These are phyloP conservation scores for Lipomyces mesembrius DNA, from an alignment of 805 yeast species.

Conservation along the genomic window DNA sequence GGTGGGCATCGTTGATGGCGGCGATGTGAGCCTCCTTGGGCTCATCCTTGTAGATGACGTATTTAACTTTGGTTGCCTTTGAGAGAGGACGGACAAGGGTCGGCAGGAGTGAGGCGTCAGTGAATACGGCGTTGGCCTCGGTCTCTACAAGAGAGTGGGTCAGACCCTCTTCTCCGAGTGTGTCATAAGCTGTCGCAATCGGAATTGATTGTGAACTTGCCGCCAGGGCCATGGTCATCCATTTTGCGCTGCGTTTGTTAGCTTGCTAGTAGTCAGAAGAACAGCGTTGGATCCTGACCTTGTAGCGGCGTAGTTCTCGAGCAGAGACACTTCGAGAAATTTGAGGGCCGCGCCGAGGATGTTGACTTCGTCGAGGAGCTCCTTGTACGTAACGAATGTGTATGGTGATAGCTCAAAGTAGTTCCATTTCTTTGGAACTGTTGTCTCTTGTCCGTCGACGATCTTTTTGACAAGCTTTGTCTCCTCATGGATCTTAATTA, in stretches of 20 bases:
- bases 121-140: slow-evolving; percentile 74
- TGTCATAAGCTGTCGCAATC: slow-evolving; percentile 93
- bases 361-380: slow-evolving; percentile 57
- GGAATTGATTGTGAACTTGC: slow-evolving; percentile 79
- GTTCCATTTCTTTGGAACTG: slow-evolving; percentile 84
- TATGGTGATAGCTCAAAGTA: slow-evolving; percentile 81
- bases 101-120: slow-evolving; percentile 75
- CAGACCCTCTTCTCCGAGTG: slow-evolving; percentile 78
- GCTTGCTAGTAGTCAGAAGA: slow-evolving; percentile 1
- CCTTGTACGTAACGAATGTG: slow-evolving; percentile 63
- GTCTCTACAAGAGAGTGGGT: slow-evolving; percentile 86
- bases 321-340: slow-evolving; percentile 66
- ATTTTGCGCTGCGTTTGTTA: slow-evolving; percentile 22
- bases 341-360: slow-evolving; percentile 75
- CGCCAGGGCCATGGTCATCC: slow-evolving; percentile 44
- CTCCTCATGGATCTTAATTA: slow-evolving; percentile 75
- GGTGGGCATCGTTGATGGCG: slow-evolving; percentile 66
- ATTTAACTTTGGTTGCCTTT: slow-evolving; percentile 63
- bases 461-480: slow-evolving; percentile 71
- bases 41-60: slow-evolving; percentile 63
- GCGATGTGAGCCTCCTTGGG: slow-evolving; percentile 55
- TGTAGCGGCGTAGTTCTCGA: slow-evolving; percentile 88
- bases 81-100: slow-evolving; percentile 74
- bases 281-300: slow-evolving; percentile 12
- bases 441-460: slow-evolving; percentile 72